Conservation (phyloP, 345 rosid genomes). For the Capsella bursapastoris region DNA sequence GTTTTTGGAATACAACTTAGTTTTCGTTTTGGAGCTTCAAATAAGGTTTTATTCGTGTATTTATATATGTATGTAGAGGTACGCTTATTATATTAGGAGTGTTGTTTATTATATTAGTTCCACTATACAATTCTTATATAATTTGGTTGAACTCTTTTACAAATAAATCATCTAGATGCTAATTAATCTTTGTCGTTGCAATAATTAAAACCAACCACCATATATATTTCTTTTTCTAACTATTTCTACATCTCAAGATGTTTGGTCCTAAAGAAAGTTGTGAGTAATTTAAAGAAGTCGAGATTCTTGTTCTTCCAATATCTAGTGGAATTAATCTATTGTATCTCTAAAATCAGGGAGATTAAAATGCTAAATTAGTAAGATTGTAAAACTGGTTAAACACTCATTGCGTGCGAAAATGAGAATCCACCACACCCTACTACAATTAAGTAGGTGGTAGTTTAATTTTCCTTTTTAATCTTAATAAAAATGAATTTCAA, state of each 20-base stretch:
- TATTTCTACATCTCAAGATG: constrained; percentile 30
- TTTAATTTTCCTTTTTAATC: neutral
- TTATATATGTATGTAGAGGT: neutral
- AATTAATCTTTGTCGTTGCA: constrained; percentile 42
- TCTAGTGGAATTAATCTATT: neutral
- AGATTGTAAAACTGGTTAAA: neutral
- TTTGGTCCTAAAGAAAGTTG: constrained; percentile 14
- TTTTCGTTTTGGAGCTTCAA: constrained; percentile 16
- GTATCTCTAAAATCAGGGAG: neutral
- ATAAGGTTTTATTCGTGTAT: constrained; percentile 25
- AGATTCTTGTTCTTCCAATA: constrained; percentile 32
- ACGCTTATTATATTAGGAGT: too few species aligned
- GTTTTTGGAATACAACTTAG: constrained; percentile 24
- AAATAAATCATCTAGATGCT: constrained; percentile 26
- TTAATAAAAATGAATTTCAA: neutral
- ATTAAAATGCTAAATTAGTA: neutral
- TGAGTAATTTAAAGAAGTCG: neutral
- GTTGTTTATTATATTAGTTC: constrained; percentile 1
- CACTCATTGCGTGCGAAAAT: constrained; percentile 22
- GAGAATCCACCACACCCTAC: constrained; percentile 30
- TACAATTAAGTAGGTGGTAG: constrained; percentile 11
- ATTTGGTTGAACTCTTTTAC: constrained; percentile 28
- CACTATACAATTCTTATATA: constrained; percentile 34
- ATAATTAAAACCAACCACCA: constrained; percentile 35
- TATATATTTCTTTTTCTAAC: neutral